Evolutionary conservation across 2,329 filamentous ascomycete species (phyloP).

Genomic region (Penicillium crustosum): DNA sequence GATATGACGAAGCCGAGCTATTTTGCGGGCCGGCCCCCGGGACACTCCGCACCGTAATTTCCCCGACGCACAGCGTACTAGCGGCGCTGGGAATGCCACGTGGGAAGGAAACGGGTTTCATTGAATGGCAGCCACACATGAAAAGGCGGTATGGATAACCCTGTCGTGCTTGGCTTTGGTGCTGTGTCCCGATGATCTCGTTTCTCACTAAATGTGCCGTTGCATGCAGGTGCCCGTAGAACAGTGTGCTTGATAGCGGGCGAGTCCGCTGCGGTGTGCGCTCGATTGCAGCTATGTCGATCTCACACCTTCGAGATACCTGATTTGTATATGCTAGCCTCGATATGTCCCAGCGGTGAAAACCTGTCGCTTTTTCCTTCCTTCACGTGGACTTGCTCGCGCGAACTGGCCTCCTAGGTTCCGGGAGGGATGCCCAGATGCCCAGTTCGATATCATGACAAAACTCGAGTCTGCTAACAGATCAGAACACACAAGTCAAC

Average conservation of each 20-base stretch:
- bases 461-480: constrained; percentile 32
- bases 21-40: constrained; percentile 5
- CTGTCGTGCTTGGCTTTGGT: constrained; percentile 8
- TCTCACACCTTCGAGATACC: not conserved
- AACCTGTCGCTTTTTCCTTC: not conserved
- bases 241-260: not conserved
- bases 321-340: not conserved
- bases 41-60: not conserved
- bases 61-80: not conserved
- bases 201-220: not conserved
- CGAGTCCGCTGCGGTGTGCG: constrained; percentile 15
- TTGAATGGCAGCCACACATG: constrained; percentile 12
- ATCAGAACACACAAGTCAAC: constrained; percentile 24
- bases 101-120: constrained; percentile 13
- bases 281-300: constrained; percentile 3
- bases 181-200: not conserved
- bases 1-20: constrained; percentile 2
- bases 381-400: not conserved
- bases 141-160: constrained; percentile 19
- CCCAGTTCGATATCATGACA: constrained; percentile 25
- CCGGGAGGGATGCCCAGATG: not conserved
- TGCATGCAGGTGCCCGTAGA: constrained; percentile 10
- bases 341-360: not conserved
- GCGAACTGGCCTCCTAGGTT: not conserved
- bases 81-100: constrained; percentile 16